phyloP scores from a whole-genome alignment of 495 filamentous ascomycete genomes.

The Penicillium subrubescens region DNA sequence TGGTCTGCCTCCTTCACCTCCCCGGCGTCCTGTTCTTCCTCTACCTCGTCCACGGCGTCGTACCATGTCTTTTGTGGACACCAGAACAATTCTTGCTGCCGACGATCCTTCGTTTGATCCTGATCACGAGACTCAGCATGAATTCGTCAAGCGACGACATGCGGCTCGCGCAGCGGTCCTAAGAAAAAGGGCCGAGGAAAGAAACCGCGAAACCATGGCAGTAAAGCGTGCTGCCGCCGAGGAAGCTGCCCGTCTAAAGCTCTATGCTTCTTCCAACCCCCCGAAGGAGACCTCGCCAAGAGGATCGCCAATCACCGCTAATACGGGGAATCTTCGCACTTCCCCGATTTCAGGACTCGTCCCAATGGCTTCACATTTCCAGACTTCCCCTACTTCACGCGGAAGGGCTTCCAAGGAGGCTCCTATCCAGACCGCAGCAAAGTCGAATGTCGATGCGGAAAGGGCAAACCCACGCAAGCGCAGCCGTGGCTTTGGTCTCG shows the following conservation, averaged over 20 bases:
- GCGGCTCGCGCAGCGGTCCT: background rate
- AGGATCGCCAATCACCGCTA: background rate
- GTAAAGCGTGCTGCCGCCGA: background rate
- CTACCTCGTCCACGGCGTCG: background rate
- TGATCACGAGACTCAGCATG: background rate
- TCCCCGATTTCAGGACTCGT: too few species aligned
- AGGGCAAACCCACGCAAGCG: background rate
- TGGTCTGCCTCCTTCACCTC: background rate
- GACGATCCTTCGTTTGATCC: background rate
- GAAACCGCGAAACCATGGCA: background rate
- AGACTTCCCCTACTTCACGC: background rate
- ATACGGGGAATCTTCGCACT: background rate
- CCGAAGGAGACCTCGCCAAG: background rate
- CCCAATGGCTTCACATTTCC: background rate
- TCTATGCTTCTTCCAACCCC: background rate
- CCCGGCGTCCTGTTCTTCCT: background rate
- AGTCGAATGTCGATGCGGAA: background rate
- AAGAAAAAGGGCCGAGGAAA: background rate
- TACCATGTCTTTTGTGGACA: background rate
- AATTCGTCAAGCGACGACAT: slow-evolving; percentile 4
- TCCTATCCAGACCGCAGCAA: background rate
- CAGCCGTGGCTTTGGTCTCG: slow-evolving; percentile 1
- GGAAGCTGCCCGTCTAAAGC: background rate
- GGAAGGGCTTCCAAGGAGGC: background rate
- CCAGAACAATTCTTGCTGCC: background rate